Evolutionary conservation across 164 flowering plant species (phyloP), one percentile per base, ranked within the genome.

Genomic region (Vitis rupestris): DNA sequence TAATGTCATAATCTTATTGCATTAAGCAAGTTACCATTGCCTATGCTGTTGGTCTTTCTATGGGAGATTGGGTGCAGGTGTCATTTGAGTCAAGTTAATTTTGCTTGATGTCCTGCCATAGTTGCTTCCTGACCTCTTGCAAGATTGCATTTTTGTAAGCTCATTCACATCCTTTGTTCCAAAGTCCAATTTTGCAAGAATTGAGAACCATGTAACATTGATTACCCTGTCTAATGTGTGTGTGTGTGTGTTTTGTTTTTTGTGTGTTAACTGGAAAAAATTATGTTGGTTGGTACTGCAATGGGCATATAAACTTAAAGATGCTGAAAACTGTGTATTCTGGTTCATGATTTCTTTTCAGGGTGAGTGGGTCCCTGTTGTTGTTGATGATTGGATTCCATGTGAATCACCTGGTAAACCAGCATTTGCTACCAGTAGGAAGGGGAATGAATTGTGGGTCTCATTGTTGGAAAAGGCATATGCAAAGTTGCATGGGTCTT

Each of bases 301-400:
- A 19, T 31, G 44, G 7, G 44, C 44, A 31, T 31, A 1, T 31
- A 6, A 31, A 31, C 44, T 31, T 31, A 31, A 31, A 6, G 44
- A 31, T 31, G 44, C 44, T 31, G 44, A 31, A 31, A 31, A 31
- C 44, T 31, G 44, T 31, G 44, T 31, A 31, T 31, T 9, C 53
- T 69, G 27, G 47, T 15, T 59, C 27, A 23, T 23, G 27, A 23
- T 17, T 65, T 29, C 1, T 54, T 15, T 71, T 61, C 74, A 96
- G 99, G 98, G 99, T 64, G 99, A 96, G 66, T 96, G 99, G 98
- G 95, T 96, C 53, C 99, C 99, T 59, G 99, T 96, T 60, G 92
- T 96, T 66, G 94, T 96, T 62, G 99, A 96, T 80, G 98, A 96
- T 80, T 96, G 99, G 99, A 93, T 96, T 79, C 99, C 99, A 31